Evolutionary conservation across 2,329 filamentous ascomycete genomes (phyloP), one percentile per base, ranked within the genome.

Genomic region (Hypoxylon sp.): DNA sequence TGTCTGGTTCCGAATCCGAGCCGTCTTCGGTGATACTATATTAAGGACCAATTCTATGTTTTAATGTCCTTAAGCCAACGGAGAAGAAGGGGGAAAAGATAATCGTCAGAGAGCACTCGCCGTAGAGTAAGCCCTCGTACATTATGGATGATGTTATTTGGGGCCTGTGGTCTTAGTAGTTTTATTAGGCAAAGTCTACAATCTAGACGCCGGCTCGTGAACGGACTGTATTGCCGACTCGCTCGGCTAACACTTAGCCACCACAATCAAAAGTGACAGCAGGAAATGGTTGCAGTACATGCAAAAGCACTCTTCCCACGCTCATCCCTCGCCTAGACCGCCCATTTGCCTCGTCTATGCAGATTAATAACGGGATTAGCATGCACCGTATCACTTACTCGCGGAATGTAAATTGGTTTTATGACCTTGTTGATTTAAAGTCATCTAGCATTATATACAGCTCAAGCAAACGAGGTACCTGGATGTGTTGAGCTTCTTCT

Each of bases 141-240:
- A 59, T 17, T 46, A 45, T 34, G 1, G n/a, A 50, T 14, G 13
- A 17, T 2, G 28, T 43, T 32, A 61, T 57, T 38, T 14, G 56
- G 36, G 23, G 36, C 23, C 17, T n/a, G 21, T 58, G 11, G 13
- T 63, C 46, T 41, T 60, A 52, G 21, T 58, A 17, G 13, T 59
- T 51, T 41, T 60, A 52, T 67, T 64, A 67, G 64, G 58, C 59
- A 67, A 60, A 60, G 48, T 62, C 36, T 41, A 51, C 48, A 32
- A 23, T 19, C 48, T 51, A 30, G 23, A 62, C 17, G 36, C 62
- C 51, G 61, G 65, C 52, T 59, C 65, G 49, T 49, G 50, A 32
- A 36, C 57, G 60, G 60, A 41, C 43, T 32, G 45, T 63, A 65
- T 45, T 59, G 57, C 67, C 63, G 67, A 67, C 45, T 41, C 34